Percentiles rank a stretch among this genome's conserved stretches.
These are phyloP conservation scores for Bremia lactucae DNA, from an alignment of 352 stramenopile genomes.

Conservation along the genomic window DNA sequence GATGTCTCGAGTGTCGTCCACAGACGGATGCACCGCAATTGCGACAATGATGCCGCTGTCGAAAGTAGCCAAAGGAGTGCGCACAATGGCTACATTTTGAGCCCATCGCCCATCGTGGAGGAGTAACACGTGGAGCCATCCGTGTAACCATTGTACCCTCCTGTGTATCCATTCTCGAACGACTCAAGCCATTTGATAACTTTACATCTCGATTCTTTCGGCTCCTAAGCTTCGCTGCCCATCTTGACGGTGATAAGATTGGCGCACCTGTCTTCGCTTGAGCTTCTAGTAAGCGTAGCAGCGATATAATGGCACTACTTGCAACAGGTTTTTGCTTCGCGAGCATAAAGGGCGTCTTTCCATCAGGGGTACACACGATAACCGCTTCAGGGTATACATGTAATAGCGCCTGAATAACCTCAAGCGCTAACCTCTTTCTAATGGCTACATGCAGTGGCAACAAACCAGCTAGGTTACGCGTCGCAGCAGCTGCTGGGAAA, in stretches of 20 bases:
- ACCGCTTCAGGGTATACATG: conserved; percentile 56
- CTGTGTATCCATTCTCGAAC: conserved; percentile 9
- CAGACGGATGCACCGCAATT: conserved; percentile 77
- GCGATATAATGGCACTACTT: conserved; percentile 10
- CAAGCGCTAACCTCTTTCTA: conserved; percentile 42
- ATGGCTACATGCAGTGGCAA: conserved; percentile 64
- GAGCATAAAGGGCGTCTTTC: conserved; percentile 31
- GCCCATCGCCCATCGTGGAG: conserved; percentile 44
- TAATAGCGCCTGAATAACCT: conserved; percentile 53
- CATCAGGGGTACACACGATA: conserved; percentile 34
- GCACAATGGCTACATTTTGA: conserved; percentile 56
- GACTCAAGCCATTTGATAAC: conserved; percentile 10
- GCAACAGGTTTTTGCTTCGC: conserved; percentile 30
- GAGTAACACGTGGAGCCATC: conserved; percentile 12
- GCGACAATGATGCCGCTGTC: conserved; percentile 70
- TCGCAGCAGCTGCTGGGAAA: conserved; percentile 26
- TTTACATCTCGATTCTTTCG: background rate
- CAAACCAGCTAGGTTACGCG: conserved; percentile 42
- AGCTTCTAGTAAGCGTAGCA: conserved; percentile 33
- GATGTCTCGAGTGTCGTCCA: conserved; percentile 47
- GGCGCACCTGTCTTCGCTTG: conserved; percentile 10
- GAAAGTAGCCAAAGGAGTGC: conserved; percentile 67
- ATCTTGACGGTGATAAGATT: conserved; percentile 7
- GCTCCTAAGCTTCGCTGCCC: background rate
- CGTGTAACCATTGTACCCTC: conserved; percentile 17